Base-by-base conservation (phyloP, 1,139 yeast species). In the Kodamaea fungicola region DNA sequence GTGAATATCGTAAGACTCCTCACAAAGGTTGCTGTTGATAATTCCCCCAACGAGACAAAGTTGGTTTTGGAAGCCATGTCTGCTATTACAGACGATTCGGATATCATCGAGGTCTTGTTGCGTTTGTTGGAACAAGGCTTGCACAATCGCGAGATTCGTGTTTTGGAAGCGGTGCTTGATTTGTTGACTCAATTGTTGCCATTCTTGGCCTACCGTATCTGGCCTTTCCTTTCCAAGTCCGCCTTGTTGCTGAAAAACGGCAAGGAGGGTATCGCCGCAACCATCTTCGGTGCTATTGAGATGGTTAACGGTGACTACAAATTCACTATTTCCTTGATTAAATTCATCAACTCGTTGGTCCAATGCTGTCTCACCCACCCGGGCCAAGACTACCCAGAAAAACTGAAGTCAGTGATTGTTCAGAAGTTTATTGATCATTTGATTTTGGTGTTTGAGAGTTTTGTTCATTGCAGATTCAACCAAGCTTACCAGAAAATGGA, bases 161-260 rank as follows among this genome's bases (percentile, higher is more conserved):
- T 80, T 1, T 62, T 83, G 22, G 65, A 71, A 13, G 57, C 71
- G 0, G 67, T 82, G 8, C 56, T 80, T 16, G 62, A 71, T 9
- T 73, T 87, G 33, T 62, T 87, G 28, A 61, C 71, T 3, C 63
- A 72, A 2, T 64, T 78, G 37, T 63, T 69, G 28, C 64, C 66
- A 28, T 62, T 76, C 6, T 73, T 71, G 32, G 77, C 95, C 0
- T 73, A 75, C 44, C 66, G 89, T 43, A 83, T 89, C 2, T 89
- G 96, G 96, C 76, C 89, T 0, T 85, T 80, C 50, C 59, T 89
- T 12, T 74, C 80, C 12, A 77, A 80, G 39, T 83, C 95, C 1
- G 74, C 79, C 13, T 62, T 88, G 22, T 63, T 87, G 3, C 80
- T 83, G 10, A 71, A 73, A 36, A 74, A 77, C 42, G 88, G 89